These are phyloP conservation scores for Xylariaceae sp. DNA, from an alignment of 2,329 filamentous ascomycete genomes.

Conservation along the genomic window DNA sequence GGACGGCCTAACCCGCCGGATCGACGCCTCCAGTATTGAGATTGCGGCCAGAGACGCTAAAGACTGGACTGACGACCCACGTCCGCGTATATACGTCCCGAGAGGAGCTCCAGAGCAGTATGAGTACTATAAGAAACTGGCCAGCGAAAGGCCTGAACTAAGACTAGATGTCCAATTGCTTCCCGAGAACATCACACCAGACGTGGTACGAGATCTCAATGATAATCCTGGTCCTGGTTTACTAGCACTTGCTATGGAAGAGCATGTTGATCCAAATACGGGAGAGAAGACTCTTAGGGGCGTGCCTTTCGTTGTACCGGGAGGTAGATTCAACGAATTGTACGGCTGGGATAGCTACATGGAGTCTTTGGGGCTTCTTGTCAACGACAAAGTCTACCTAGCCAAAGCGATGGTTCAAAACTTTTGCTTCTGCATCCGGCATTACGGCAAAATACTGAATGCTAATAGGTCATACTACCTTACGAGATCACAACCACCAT, in stretches of 20 bases:
- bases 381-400: constrained; percentile 83
- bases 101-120: constrained; percentile 83
- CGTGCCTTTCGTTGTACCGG: constrained; percentile 94
- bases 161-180: constrained; percentile 85
- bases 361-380: constrained; percentile 87
- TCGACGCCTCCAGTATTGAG: constrained; percentile 87
- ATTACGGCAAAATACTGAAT: constrained; percentile 98
- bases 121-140: constrained; percentile 85
- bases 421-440: constrained; percentile 97
- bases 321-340: constrained; percentile 95
- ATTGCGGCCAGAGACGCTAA: constrained; percentile 89
- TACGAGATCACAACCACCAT: constrained; percentile 90
- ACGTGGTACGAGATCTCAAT: constrained; percentile 84
- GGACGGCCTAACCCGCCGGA: constrained; percentile 86
- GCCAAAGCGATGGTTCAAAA: constrained; percentile 95
- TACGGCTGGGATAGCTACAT: constrained; percentile 99
- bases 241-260: constrained; percentile 87
- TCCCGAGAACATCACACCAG: constrained; percentile 76
- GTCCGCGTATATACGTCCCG: constrained; percentile 91
- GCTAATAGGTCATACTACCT: constrained; percentile 97
- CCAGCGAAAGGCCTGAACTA: constrained; percentile 79
- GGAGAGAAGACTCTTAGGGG: constrained; percentile 76
- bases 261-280: constrained; percentile 69
- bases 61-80: constrained; percentile 90
- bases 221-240: constrained; percentile 88